Percentiles rank a stretch among this genome's conserved stretches.
Conservation (phyloP, 2,329 filamentous ascomycete genomes). For the Curvularia eragrostidis region DNA sequence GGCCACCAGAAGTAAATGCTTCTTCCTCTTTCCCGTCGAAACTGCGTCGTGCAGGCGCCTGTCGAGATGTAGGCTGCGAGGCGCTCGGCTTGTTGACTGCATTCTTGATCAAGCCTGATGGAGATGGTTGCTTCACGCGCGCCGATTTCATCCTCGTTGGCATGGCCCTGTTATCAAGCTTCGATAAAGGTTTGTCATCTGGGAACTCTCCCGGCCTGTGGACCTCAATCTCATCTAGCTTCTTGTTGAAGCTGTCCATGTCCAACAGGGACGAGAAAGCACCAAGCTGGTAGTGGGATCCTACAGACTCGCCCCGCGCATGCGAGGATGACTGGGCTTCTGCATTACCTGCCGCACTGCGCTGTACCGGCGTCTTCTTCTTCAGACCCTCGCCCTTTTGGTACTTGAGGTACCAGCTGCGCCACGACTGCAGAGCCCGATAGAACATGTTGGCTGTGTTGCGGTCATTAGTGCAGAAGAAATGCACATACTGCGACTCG, state of each 20-base stretch:
- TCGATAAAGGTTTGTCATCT: slow-evolving; percentile 35
- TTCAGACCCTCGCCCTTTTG: slow-evolving; percentile 66
- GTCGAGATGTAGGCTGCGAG: slow-evolving; percentile 24
- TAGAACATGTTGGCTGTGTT: slow-evolving; percentile 72
- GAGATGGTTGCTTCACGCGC: slow-evolving; percentile 48
- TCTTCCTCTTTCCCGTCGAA: slow-evolving; percentile 39
- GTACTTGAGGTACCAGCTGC: slow-evolving; percentile 89
- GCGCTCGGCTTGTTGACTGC: slow-evolving; percentile 26
- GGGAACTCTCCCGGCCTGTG: slow-evolving; percentile 36
- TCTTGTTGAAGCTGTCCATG: slow-evolving; percentile 63
- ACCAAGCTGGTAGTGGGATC: slow-evolving; percentile 67
- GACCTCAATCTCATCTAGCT: slow-evolving; percentile 33
- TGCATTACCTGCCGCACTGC: slow-evolving; percentile 24
- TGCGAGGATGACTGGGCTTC: slow-evolving; percentile 32
- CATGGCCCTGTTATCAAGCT: slow-evolving; percentile 36
- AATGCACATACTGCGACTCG: slow-evolving; percentile 87
- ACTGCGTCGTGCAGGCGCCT: slow-evolving; percentile 34
- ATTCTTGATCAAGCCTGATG: slow-evolving; percentile 38
- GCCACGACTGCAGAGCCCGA: slow-evolving; percentile 76
- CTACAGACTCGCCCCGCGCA: slow-evolving; percentile 47
- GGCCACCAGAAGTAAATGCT: slow-evolving; percentile 55
- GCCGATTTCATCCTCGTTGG: slow-evolving; percentile 48
- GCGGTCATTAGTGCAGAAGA: slow-evolving; percentile 82
- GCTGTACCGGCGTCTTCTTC: slow-evolving; percentile 43
- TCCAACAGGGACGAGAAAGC: slow-evolving; percentile 73